Conservation (phyloP, 192 early-diverging fungal genomes). For the Ambispora gerdemannii region DNA sequence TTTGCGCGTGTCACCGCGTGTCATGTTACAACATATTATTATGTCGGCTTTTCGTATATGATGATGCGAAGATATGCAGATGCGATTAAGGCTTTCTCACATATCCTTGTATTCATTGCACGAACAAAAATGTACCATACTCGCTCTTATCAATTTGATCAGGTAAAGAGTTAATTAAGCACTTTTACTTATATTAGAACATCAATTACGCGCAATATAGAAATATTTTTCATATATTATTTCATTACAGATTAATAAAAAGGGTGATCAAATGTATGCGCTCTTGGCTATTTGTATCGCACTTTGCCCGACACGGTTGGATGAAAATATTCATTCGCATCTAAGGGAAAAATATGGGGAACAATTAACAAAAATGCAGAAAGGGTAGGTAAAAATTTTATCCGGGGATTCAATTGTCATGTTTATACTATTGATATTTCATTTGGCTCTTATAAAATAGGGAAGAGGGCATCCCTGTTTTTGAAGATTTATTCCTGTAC, state of each 20-base stretch:
- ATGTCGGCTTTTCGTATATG: slow-evolving; percentile 96
- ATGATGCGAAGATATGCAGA: slow-evolving; percentile 98
- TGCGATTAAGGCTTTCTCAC: slow-evolving; percentile 88
- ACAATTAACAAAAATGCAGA: slow-evolving; percentile 83
- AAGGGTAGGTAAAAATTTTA: slow-evolving; percentile 46
- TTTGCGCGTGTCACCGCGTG: slow-evolving; percentile 95
- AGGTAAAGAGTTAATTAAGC: slow-evolving; percentile 53
- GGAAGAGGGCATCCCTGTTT: slow-evolving; percentile 75
- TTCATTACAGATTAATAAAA: slow-evolving; percentile 67
- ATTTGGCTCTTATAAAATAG: slow-evolving; percentile 38
- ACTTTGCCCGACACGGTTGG: slow-evolving; percentile 87
- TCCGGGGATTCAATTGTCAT: not conserved
- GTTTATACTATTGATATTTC: not conserved
- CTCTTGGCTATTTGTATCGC: slow-evolving; percentile 87
- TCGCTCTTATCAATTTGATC: slow-evolving; percentile 86
- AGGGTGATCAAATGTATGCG: slow-evolving; percentile 95
- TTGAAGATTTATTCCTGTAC: slow-evolving; percentile 87
- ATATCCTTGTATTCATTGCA: slow-evolving; percentile 85
- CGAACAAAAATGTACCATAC: slow-evolving; percentile 94
- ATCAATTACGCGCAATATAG: not conserved
- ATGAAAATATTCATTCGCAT: slow-evolving; percentile 86
- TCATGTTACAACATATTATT: slow-evolving; percentile 96
- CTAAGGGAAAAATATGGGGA: slow-evolving; percentile 93
- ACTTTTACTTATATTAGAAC: not conserved
- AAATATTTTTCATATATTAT: not conserved